Evolutionary conservation across 169 alveolate species (phyloP).

Genomic region (Toxoplasma gondii): DNA sequence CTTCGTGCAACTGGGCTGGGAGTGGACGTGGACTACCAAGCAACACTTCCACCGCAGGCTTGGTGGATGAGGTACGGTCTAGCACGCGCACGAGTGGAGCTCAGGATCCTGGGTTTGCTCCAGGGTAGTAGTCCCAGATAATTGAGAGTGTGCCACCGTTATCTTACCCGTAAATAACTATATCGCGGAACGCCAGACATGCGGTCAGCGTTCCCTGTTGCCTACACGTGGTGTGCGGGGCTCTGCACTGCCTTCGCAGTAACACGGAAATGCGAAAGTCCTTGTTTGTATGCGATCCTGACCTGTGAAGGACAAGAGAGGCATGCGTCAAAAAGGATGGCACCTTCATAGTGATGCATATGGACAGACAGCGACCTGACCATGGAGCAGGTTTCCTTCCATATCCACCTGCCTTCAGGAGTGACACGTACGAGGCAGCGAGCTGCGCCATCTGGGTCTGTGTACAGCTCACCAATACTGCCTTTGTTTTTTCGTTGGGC

Average conservation of each 20-base stretch:
- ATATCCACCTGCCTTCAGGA: slow-evolving; percentile 65
- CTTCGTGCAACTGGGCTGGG: slow-evolving; percentile 55
- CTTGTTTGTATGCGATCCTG: no score
- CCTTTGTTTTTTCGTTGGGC: slow-evolving; percentile 84
- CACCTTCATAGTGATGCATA: no score
- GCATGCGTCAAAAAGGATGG: no score
- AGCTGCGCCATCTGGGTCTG: slow-evolving; percentile 84
- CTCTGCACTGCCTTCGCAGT: no score
- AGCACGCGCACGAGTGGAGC: background rate
- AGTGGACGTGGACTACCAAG: slow-evolving; percentile 75
- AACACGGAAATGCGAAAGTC: no score
- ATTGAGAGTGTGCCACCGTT: background rate
- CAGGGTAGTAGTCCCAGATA: background rate
- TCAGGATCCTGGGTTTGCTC: background rate
- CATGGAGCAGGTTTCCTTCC: no score
- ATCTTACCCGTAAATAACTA: no score
- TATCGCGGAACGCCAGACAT: no score
- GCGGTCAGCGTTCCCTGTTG: no score
- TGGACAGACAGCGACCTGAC: no score
- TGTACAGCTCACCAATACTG: slow-evolving; percentile 86
- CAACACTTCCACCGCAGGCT: slow-evolving; percentile 78
- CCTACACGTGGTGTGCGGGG: no score
- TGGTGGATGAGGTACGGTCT: slow-evolving; percentile 85
- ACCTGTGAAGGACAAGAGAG: no score
- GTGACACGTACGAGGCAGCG: slow-evolving; percentile 89